Conservation (phyloP, 164 flowering plant genomes). For the Taxillus chinensis region DNA sequence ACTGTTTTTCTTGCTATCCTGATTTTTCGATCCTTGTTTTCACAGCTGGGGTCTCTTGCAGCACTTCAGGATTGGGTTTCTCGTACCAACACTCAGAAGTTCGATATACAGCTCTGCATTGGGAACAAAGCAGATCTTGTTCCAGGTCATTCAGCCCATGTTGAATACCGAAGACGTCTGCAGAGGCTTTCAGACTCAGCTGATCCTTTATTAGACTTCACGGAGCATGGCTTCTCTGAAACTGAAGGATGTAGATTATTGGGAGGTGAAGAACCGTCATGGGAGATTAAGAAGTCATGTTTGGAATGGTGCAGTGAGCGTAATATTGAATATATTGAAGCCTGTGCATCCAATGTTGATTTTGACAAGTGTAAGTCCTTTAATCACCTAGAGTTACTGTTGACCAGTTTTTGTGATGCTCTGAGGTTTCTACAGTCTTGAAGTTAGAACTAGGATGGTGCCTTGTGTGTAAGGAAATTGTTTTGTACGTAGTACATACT, state of each 20-base stretch:
- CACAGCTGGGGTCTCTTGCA: conserved; percentile 58
- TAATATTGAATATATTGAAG: conserved; percentile 79
- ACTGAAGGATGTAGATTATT: conserved; percentile 72
- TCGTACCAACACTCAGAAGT: conserved; percentile 39
- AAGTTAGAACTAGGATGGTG: no score
- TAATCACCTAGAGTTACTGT: not conserved
- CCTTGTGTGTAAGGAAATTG: no score
- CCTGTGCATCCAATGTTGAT: conserved; percentile 82
- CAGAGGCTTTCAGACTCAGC: conserved; percentile 27
- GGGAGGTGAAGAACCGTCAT: conserved; percentile 50
- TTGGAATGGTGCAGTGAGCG: conserved; percentile 75
- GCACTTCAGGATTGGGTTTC: conserved; percentile 72
- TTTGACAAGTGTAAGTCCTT: conserved; percentile 75
- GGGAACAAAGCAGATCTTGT: conserved; percentile 93
- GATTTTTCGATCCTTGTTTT: conserved; percentile 2
- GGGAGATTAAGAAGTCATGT: conserved; percentile 49
- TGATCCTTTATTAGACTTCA: conserved; percentile 28
- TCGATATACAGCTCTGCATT: conserved; percentile 74
- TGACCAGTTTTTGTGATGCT: not conserved
- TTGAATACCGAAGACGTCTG: conserved; percentile 62
- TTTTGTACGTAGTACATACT: no score
- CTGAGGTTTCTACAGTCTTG: not conserved
- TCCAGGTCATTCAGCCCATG: conserved; percentile 79
- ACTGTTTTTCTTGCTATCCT: not conserved
- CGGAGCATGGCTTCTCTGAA: conserved; percentile 63